Conservation (phyloP, 805 yeast genomes). For the Pichia gijzeniarum region DNA sequence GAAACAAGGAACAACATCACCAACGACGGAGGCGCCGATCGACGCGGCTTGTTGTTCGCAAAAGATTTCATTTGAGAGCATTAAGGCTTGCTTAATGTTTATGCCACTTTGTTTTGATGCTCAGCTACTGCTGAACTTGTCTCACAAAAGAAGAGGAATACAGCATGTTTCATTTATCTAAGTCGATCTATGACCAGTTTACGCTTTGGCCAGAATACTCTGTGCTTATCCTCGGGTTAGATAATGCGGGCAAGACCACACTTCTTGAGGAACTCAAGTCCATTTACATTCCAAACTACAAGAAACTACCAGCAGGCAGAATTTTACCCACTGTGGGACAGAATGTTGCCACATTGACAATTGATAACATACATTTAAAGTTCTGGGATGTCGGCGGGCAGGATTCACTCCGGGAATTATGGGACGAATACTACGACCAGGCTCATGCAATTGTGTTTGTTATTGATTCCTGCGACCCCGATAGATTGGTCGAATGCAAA, state of each 20-base stretch:
- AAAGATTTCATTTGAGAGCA: no score
- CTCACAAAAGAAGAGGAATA: no score
- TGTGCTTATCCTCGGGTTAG: conserved; percentile 78
- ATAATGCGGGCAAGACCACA: conserved; percentile 94
- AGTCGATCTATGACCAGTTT: conserved; percentile 52
- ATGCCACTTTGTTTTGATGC: no score
- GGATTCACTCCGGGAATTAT: conserved; percentile 70
- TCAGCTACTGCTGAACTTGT: no score
- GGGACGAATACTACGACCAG: conserved; percentile 79
- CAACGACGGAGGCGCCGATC: no score
- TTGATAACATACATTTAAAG: conserved; percentile 46
- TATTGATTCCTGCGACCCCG: conserved; percentile 85
- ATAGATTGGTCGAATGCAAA: conserved; percentile 76
- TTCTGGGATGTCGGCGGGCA: conserved; percentile 99
- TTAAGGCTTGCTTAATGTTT: no score
- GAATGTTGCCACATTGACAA: conserved; percentile 51
- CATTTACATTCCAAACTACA: conserved; percentile 41
- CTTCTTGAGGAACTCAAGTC: conserved; percentile 61
- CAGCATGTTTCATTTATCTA: conserved; percentile 61
- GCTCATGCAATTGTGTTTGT: conserved; percentile 92
- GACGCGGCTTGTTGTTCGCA: no score
- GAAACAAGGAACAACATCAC: no score
- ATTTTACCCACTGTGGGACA: conserved; percentile 95
- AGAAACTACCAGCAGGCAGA: conserved; percentile 45
- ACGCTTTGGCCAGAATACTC: conserved; percentile 66